Conservation (phyloP, 2,329 filamentous ascomycete genomes). For the Coniochaeta sp. region DNA sequence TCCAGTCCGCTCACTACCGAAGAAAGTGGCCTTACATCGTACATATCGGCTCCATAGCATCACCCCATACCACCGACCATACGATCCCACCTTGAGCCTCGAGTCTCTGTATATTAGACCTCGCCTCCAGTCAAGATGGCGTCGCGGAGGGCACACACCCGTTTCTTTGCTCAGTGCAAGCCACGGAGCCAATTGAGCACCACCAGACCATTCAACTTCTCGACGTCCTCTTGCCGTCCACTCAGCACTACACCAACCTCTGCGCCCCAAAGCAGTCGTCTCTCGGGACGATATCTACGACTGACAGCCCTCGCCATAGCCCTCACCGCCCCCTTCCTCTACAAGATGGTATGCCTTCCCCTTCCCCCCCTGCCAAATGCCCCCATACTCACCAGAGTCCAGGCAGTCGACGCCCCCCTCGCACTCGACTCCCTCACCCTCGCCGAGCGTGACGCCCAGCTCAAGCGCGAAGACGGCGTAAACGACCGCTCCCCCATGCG, state of each 20-base stretch:
- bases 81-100: background rate
- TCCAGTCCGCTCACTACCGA: background rate
- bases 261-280: conserved; percentile 4
- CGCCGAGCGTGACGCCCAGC: conserved; percentile 74
- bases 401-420: conserved; percentile 34
- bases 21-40: conserved; percentile 17
- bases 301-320: conserved; percentile 36
- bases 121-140: conserved; percentile 11
- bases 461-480: conserved; percentile 71
- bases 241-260: conserved; percentile 9
- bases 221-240: conserved; percentile 7
- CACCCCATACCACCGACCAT: conserved; percentile 11
- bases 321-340: conserved; percentile 44
- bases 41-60: conserved; percentile 9
- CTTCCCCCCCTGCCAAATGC: background rate
- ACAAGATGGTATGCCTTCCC: conserved; percentile 46
- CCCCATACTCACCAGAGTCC: conserved; percentile 7
- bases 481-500: conserved; percentile 84
- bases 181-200: conserved; percentile 10
- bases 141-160: conserved; percentile 11
- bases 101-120: conserved; percentile 7
- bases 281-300: conserved; percentile 13
- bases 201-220: conserved; percentile 2
- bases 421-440: conserved; percentile 61
- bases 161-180: conserved; percentile 16